phyloP scores from a whole-genome alignment of 75 land plant genomes.

The Cupressus sempervirens region DNA sequence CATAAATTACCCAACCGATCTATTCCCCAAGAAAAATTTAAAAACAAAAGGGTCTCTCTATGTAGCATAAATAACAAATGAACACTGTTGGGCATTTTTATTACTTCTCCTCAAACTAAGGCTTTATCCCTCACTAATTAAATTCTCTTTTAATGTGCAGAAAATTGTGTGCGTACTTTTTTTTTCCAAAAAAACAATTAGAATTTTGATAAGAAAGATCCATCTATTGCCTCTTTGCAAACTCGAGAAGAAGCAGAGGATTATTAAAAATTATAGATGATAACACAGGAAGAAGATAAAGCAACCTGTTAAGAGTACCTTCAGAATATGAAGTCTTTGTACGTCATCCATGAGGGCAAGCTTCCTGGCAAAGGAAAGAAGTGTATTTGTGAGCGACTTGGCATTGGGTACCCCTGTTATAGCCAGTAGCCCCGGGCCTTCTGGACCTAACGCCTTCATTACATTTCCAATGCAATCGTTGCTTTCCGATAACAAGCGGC shows the following conservation, averaged over 20 bases:
- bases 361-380: conserved; percentile 67
- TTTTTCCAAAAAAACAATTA: not conserved
- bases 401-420: conserved; percentile 45
- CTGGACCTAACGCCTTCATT: conserved; percentile 60
- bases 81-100: not conserved
- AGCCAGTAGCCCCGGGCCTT: conserved; percentile 68
- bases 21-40: not conserved
- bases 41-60: not conserved
- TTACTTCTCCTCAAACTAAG: not conserved
- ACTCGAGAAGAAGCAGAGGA: not conserved
- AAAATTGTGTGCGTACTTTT: not conserved
- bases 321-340: conserved; percentile 46
- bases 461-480: conserved; percentile 13
- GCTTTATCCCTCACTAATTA: not conserved
- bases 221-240: not conserved
- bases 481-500: not conserved
- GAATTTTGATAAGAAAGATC: not conserved
- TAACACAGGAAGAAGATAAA: not conserved
- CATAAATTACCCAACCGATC: not conserved
- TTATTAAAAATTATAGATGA: not conserved
- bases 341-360: conserved; percentile 62
- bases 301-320: conserved; percentile 30
- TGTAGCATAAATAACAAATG: not conserved
- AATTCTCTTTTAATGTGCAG: not conserved
- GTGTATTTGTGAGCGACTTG: conserved; percentile 21